These are phyloP conservation scores for Syzygium oleosum DNA, from an alignment of 345 rosid species.

Conservation along the genomic window DNA sequence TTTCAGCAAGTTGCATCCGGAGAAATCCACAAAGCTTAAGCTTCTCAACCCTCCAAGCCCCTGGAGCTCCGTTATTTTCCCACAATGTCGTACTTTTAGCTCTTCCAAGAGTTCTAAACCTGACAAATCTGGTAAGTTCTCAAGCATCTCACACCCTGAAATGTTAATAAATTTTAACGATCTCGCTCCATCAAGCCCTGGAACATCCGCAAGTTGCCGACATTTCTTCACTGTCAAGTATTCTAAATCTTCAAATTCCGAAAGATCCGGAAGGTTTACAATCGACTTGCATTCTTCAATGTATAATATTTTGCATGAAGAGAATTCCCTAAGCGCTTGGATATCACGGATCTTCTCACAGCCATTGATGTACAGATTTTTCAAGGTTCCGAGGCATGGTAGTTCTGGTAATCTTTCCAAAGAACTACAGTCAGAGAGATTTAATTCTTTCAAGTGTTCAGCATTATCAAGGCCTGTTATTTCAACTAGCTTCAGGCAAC, in stretches of 20 bases:
- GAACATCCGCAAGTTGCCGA: background rate
- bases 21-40: background rate
- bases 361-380: background rate
- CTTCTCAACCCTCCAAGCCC: background rate
- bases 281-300: background rate
- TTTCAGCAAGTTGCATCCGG: background rate
- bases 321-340: background rate
- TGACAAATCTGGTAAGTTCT: background rate
- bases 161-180: background rate
- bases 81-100: background rate
- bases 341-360: background rate
- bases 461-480: background rate
- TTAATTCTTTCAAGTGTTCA: background rate
- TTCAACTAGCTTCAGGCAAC: background rate
- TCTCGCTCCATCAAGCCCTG: background rate
- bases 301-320: background rate
- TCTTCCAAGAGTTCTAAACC: background rate
- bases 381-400: background rate
- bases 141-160: background rate
- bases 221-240: background rate
- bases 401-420: background rate
- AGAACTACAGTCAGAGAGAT: background rate
- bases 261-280: background rate
- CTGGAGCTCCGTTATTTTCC: background rate
- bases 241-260: background rate